Conservation (phyloP, 108 stramenopile species). For the Aurantiochytrium sp. region DNA sequence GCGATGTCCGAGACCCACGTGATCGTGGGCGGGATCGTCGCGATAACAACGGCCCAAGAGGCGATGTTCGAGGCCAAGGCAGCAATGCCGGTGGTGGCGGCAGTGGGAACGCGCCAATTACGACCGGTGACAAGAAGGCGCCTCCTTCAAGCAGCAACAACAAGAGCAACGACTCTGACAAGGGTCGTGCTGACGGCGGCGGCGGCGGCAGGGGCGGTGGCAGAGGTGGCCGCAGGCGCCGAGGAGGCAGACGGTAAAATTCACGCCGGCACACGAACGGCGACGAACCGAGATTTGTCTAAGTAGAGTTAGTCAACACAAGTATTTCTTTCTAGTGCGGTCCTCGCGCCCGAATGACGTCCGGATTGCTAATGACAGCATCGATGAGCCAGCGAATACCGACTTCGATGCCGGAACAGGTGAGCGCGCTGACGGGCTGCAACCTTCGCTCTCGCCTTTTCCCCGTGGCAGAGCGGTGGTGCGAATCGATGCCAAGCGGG, state of each 20-base stretch:
- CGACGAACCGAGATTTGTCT: too few relatives aligned
- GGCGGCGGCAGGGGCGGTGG: neutral
- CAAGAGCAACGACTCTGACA: neutral
- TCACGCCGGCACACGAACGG: too few relatives aligned
- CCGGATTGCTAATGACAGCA: neutral
- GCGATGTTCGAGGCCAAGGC: neutral
- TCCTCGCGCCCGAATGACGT: neutral
- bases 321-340: neutral
- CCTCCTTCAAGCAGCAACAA: neutral
- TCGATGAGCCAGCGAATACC: constrained; percentile 13
- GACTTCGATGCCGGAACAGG: neutral
- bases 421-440: constrained; percentile 9
- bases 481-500: neutral
- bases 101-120: neutral
- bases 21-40: neutral
- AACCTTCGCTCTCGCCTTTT: neutral
- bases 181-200: neutral
- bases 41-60: neutral
- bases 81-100: neutral
- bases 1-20: neutral
- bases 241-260: neutral
- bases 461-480: neutral
- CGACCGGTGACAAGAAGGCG: neutral
- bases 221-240: neutral
- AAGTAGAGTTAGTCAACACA: too few relatives aligned